Percentiles rank a stretch among this genome's conserved stretches.
Conservation (phyloP, 371 early-diverging fungal genomes). For the Mortierella sp. region DNA sequence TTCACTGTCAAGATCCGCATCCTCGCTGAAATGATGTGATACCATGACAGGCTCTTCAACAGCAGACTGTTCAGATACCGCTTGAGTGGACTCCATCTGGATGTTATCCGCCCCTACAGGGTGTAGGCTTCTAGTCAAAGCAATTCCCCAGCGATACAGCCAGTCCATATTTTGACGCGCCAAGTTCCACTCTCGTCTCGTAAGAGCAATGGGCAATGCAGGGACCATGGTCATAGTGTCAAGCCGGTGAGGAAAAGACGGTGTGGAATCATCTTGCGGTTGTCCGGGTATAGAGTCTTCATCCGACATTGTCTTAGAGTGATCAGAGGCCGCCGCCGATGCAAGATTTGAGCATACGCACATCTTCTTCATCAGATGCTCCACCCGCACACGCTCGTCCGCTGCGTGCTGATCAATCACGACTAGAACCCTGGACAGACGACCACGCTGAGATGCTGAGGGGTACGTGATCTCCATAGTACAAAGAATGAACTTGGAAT, state of each 20-base stretch:
- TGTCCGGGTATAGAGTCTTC: background rate
- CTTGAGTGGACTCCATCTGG: no score
- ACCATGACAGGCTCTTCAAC: conserved; percentile 17
- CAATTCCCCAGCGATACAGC: conserved; percentile 73
- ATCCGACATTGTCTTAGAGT: background rate
- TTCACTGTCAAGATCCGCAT: background rate
- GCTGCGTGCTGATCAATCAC: conserved; percentile 90
- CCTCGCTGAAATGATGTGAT: conserved; percentile 49
- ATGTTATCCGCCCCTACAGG: background rate
- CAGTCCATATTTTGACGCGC: conserved; percentile 39
- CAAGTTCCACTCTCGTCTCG: conserved; percentile 54
- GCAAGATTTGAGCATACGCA: conserved; percentile 17
- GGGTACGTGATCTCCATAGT: conserved; percentile 13
- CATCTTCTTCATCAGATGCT: conserved; percentile 60
- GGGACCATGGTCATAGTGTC: conserved; percentile 65
- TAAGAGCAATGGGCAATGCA: conserved; percentile 58
- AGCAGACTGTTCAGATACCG: background rate
- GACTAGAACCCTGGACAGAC: conserved; percentile 48
- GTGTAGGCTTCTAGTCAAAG: conserved; percentile 13
- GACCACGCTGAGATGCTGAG: no score
- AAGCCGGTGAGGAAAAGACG: conserved; percentile 13
- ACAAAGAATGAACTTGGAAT: conserved; percentile 73
- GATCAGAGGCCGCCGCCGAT: background rate
- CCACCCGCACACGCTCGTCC: conserved; percentile 83
- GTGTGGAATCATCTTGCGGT: background rate